Percentiles rank a stretch among this genome's conserved stretches.
Evolutionary conservation across 495 filamentous ascomycete species (phyloP).

Genomic region (Elaphomyces granulatus): DNA sequence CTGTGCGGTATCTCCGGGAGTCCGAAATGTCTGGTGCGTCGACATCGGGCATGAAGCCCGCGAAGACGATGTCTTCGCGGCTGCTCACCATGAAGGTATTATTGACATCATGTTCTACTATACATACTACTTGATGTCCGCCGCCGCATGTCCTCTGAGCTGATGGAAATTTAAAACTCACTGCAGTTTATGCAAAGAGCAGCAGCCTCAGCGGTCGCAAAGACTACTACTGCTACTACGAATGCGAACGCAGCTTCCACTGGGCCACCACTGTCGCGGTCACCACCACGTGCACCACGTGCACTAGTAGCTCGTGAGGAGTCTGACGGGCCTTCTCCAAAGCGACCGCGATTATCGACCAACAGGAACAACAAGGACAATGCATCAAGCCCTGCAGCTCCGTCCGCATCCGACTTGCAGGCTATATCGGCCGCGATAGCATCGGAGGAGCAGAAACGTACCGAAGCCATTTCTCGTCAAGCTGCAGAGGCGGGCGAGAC

Average conservation of each 20-base stretch:
- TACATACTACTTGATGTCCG: no score
- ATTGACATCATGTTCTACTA: no score
- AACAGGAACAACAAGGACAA: slow-evolving; percentile 13
- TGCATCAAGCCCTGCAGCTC: no score
- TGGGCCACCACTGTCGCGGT: no score
- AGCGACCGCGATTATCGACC: slow-evolving; percentile 31
- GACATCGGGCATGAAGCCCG: slow-evolving; percentile 24
- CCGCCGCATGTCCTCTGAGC: slow-evolving; percentile 1
- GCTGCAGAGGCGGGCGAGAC: slow-evolving; percentile 70
- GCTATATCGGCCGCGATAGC: slow-evolving; percentile 55
- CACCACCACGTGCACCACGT: slow-evolving; percentile 24
- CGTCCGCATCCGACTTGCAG: slow-evolving; percentile 35
- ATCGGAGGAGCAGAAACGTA: slow-evolving; percentile 59
- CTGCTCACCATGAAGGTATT: slow-evolving; percentile 88
- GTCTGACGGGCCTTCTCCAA: slow-evolving; percentile 21
- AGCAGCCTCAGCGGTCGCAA: slow-evolving; percentile 39
- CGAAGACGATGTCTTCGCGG: slow-evolving; percentile 75
- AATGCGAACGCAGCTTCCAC: no score
- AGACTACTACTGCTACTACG: slow-evolving; percentile 28
- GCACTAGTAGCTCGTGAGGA: slow-evolving; percentile 22
- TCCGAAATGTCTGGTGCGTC: slow-evolving; percentile 23
- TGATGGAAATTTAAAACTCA: slow-evolving; percentile 1
- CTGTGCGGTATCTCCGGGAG: no score
- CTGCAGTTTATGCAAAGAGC: slow-evolving; percentile 87
- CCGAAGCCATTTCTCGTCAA: slow-evolving; percentile 51